phyloP scores from a whole-genome alignment of 2,329 filamentous ascomycete genomes.

The Colletotrichum tofieldiae region DNA sequence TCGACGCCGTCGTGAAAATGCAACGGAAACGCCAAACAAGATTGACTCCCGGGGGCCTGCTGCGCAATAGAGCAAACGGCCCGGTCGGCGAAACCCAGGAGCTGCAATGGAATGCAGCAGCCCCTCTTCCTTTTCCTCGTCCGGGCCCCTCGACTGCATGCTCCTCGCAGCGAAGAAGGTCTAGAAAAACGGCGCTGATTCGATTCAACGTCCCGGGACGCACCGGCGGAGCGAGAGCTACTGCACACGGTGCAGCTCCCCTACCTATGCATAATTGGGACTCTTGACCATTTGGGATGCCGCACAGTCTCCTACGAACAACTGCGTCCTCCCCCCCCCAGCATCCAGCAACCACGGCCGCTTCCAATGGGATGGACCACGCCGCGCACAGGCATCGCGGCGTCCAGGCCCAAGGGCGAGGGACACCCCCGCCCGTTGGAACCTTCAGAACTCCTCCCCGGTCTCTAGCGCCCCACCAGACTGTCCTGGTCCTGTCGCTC shows the following conservation, averaged over 20 bases:
- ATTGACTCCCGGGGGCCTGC: background rate
- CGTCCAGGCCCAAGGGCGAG: slow-evolving; percentile 9
- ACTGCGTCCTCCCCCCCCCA: background rate
- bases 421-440: slow-evolving; percentile 10
- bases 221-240: slow-evolving; percentile 8
- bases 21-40: background rate
- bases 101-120: slow-evolving; percentile 1
- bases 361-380: background rate
- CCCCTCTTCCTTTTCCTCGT: slow-evolving; percentile 5
- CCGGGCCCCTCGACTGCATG: slow-evolving; percentile 6
- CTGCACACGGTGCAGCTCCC: slow-evolving; percentile 20
- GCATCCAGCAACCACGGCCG: background rate
- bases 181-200: slow-evolving; percentile 18
- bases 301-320: too few relatives aligned
- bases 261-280: background rate
- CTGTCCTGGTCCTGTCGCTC: background rate
- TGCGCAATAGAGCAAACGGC: background rate
- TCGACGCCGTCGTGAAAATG: background rate
- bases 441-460: background rate
- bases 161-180: background rate
- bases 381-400: slow-evolving; percentile 7
- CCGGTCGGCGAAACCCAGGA: background rate
- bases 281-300: background rate
- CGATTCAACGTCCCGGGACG: background rate
- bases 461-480: background rate